phyloP scores from a whole-genome alignment of 2,329 filamentous ascomycete genomes.

The Penicillium nordicum region DNA sequence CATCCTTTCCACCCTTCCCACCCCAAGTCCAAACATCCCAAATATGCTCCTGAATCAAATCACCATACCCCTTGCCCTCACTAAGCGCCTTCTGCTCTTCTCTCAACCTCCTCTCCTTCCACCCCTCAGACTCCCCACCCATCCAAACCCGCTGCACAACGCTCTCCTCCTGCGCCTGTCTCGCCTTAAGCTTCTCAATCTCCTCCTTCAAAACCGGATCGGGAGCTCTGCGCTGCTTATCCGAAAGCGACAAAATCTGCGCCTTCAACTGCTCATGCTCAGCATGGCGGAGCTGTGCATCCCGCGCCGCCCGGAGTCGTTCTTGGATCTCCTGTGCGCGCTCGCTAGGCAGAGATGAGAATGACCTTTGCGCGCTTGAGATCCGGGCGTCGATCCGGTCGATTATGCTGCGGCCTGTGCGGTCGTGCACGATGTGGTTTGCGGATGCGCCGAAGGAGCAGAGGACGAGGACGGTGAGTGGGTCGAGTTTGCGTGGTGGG shows the following conservation, averaged over 20 bases:
- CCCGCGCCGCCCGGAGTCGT: slow-evolving; percentile 25
- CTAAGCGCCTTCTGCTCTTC: slow-evolving; percentile 44
- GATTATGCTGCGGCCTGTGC: slow-evolving; percentile 34
- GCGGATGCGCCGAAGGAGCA: slow-evolving; percentile 41
- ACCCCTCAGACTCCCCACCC: slow-evolving; percentile 42
- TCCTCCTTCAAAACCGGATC: slow-evolving; percentile 25
- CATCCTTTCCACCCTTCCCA: slow-evolving; percentile 32
- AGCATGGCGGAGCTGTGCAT: slow-evolving; percentile 21
- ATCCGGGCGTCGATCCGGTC: slow-evolving; percentile 31
- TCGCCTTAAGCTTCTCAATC: slow-evolving; percentile 33
- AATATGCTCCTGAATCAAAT: slow-evolving; percentile 47
- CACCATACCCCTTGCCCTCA: slow-evolving; percentile 44
- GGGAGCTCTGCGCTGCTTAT: slow-evolving; percentile 7
- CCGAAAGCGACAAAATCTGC: slow-evolving; percentile 27
- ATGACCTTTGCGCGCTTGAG: slow-evolving; percentile 17
- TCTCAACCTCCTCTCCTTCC: slow-evolving; percentile 41
- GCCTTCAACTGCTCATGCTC: slow-evolving; percentile 17
- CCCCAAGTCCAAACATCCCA: slow-evolving; percentile 47
- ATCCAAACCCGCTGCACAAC: slow-evolving; percentile 38
- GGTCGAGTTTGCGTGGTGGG: slow-evolving; percentile 40
- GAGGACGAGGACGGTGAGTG: slow-evolving; percentile 37
- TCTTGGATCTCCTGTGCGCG: slow-evolving; percentile 34
- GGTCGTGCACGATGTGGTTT: slow-evolving; percentile 39
- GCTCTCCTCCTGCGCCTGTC: slow-evolving; percentile 30
- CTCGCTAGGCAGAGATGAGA: slow-evolving; percentile 31